Conservation (phyloP, 2,329 filamentous ascomycete genomes). For the Mariannaea elegans region DNA sequence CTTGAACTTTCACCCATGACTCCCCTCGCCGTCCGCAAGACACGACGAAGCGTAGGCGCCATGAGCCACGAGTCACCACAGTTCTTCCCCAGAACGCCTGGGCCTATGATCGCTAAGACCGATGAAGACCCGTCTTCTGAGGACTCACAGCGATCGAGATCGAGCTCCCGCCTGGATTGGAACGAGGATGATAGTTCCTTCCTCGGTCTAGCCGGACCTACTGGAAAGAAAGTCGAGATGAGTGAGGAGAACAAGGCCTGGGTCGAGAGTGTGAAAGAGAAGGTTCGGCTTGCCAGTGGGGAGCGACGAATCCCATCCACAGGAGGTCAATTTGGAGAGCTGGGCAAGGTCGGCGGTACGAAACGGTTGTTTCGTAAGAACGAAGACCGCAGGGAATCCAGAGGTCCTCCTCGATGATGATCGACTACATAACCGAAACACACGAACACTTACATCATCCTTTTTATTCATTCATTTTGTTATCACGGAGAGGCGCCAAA, state of each 20-base stretch:
- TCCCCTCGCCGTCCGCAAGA: slow-evolving; percentile 64
- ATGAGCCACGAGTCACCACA: slow-evolving; percentile 43
- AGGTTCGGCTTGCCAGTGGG: slow-evolving; percentile 75
- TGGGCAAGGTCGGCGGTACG: slow-evolving; percentile 77
- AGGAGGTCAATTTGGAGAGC: slow-evolving; percentile 66
- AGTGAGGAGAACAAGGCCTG: slow-evolving; percentile 79
- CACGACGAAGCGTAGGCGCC: slow-evolving; percentile 56
- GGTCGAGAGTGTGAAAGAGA: slow-evolving; percentile 85
- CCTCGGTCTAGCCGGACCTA: slow-evolving; percentile 77
- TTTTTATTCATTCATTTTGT: not conserved
- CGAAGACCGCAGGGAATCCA: slow-evolving; percentile 39
- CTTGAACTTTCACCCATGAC: slow-evolving; percentile 52
- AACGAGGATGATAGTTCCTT: slow-evolving; percentile 66
- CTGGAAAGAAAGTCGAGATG: slow-evolving; percentile 69
- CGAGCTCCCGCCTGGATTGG: slow-evolving; percentile 65
- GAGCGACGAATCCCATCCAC: slow-evolving; percentile 53
- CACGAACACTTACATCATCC: not conserved
- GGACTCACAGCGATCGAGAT: slow-evolving; percentile 56
- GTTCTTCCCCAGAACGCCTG: slow-evolving; percentile 54
- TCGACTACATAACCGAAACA: slow-evolving; percentile 5
- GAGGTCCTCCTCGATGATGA: slow-evolving; percentile 32
- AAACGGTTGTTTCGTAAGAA: slow-evolving; percentile 73
- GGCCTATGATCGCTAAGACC: slow-evolving; percentile 41
- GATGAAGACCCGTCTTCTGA: slow-evolving; percentile 56
- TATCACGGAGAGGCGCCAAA: slow-evolving; percentile 25